Percentiles rank a stretch among this genome's conserved stretches.
phyloP scores from a whole-genome alignment of 2,329 filamentous ascomycete genomes.

The Stylonectria norvegica region DNA sequence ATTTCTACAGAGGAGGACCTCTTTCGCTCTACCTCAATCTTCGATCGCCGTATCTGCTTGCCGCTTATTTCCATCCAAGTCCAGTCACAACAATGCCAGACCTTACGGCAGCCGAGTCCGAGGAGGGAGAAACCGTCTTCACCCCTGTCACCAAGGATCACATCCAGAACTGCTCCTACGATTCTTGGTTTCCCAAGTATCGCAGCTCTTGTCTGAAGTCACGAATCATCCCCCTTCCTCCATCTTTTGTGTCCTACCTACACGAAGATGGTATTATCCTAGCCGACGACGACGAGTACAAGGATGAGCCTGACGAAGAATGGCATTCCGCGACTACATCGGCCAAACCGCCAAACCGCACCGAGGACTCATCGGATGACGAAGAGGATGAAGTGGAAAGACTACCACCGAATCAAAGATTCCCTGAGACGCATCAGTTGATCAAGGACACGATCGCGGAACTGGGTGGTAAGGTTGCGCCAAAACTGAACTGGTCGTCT shows the following conservation, averaged over 20 bases:
- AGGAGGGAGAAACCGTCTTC: conserved; percentile 55
- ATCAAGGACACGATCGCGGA: conserved; percentile 76
- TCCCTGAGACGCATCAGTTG: conserved; percentile 69
- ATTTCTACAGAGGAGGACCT: not conserved
- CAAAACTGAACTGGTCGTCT: conserved; percentile 96
- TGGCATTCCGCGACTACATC: conserved; percentile 36
- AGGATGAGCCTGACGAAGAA: conserved; percentile 56
- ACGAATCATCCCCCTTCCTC: conserved; percentile 72
- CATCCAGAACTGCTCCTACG: conserved; percentile 91
- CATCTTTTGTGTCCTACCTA: conserved; percentile 78
- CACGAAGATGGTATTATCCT: conserved; percentile 90
- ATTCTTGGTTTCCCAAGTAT: conserved; percentile 86
- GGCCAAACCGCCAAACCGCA: conserved; percentile 33
- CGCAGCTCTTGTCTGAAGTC: conserved; percentile 80
- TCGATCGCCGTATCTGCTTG: not conserved
- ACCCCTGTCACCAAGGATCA: conserved; percentile 81
- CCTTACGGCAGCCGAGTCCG: conserved; percentile 15
- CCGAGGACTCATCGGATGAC: conserved; percentile 42
- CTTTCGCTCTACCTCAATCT: not conserved
- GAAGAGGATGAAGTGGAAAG: conserved; percentile 44
- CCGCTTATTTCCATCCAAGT: too few relatives aligned
- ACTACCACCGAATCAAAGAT: conserved; percentile 52
- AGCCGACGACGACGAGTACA: conserved; percentile 58
- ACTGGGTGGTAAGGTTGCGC: conserved; percentile 80
- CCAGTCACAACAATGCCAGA: conserved; percentile 32